These are phyloP conservation scores for Phytophthora idaei DNA, from an alignment of 352 stramenopile genomes.

Conservation along the genomic window DNA sequence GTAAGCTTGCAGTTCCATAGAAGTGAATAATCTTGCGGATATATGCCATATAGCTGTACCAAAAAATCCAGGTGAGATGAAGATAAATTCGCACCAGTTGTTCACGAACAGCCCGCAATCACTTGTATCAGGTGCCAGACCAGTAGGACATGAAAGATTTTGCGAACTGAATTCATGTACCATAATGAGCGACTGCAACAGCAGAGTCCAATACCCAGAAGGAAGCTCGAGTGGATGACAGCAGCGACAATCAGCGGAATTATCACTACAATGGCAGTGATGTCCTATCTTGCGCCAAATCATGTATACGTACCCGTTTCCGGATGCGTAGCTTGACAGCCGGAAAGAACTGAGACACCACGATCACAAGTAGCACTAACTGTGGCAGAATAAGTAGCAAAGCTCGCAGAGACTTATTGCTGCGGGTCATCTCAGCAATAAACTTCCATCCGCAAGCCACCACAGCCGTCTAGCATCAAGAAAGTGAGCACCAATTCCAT, in stretches of 20 bases:
- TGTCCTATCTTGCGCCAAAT: constrained; percentile 2
- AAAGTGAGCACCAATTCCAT: background rate
- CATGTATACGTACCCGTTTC: constrained; percentile 7
- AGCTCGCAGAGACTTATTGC: background rate
- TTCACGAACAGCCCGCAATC: constrained; percentile 23
- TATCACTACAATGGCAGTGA: constrained; percentile 3
- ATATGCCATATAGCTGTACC: constrained; percentile 37
- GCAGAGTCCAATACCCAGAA: constrained; percentile 27
- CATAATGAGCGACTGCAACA: constrained; percentile 36
- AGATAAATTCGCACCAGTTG: constrained; percentile 29
- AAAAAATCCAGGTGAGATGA: background rate
- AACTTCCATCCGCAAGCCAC: constrained; percentile 29
- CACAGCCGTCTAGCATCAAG: constrained; percentile 3
- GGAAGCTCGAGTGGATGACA: constrained; percentile 27
- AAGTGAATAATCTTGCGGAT: constrained; percentile 39
- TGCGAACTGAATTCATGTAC: constrained; percentile 4
- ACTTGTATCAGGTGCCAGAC: background rate
- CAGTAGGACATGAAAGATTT: background rate
- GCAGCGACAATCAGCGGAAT: constrained; percentile 7
- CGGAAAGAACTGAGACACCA: constrained; percentile 9
- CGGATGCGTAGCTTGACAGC: constrained; percentile 4
- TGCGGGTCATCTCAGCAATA: constrained; percentile 7
- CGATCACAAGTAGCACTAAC: constrained; percentile 11
- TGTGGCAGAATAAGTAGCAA: constrained; percentile 23
- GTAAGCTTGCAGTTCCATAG: constrained; percentile 28